A percentile compares a stretch with the other conserved stretches of the same genome.
These are phyloP conservation scores for Microdochium nivale DNA, from an alignment of 2,329 filamentous ascomycete genomes.

Conservation along the genomic window DNA sequence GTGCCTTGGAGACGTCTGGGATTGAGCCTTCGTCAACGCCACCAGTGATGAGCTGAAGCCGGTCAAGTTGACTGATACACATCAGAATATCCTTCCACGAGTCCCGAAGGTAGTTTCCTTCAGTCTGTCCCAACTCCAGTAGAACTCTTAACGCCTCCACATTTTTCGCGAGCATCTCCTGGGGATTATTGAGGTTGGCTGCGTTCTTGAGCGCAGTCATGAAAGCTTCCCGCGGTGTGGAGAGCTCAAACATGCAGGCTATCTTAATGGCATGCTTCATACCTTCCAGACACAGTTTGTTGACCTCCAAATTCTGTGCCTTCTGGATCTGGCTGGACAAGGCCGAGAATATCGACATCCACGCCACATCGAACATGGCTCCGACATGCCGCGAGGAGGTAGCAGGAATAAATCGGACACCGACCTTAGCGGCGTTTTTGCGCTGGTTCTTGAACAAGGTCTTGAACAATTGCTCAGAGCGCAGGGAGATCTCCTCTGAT, in stretches of 20 bases:
- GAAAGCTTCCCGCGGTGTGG: conserved; percentile 91
- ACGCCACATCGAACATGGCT: conserved; percentile 97
- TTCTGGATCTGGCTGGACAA: conserved; percentile 91
- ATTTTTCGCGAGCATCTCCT: conserved; percentile 93
- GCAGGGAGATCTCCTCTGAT: conserved; percentile 78
- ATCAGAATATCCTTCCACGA: conserved; percentile 96
- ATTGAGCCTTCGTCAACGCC: conserved; percentile 89
- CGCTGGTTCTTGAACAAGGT: conserved; percentile 85
- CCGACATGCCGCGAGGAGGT: conserved; percentile 92
- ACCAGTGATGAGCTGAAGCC: conserved; percentile 87
- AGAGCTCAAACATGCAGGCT: conserved; percentile 84
- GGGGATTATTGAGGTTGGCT: conserved; percentile 91
- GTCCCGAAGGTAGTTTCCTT: conserved; percentile 79
- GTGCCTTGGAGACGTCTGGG: conserved; percentile 82
- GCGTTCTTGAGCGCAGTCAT: conserved; percentile 87
- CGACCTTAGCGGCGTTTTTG: conserved; percentile 61
- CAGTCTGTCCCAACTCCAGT: conserved; percentile 83
- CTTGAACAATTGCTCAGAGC: conserved; percentile 80
- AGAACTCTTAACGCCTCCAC: conserved; percentile 88
- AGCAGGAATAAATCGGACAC: conserved; percentile 77
- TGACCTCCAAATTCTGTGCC: conserved; percentile 83
- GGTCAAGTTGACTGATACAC: conserved; percentile 91
- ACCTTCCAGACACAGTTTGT: conserved; percentile 87
- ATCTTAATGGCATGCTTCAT: conserved; percentile 92
- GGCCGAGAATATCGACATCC: conserved; percentile 98